Base-by-base conservation (phyloP, 108 stramenopile species). In the Aureococcus anophagefferens region DNA sequence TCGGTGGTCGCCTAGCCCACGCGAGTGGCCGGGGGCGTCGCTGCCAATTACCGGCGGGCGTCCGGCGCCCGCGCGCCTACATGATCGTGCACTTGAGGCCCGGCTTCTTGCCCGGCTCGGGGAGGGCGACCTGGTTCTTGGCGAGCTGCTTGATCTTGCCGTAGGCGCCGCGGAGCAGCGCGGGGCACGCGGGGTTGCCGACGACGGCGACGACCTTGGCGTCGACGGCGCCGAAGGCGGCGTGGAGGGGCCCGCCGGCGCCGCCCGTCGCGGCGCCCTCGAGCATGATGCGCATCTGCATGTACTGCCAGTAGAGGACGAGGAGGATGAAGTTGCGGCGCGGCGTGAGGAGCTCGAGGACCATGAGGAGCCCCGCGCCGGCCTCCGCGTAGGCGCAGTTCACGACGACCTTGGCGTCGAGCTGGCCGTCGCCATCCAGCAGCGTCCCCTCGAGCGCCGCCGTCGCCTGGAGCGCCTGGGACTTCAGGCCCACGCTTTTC, bases 271-370 rank as follows among this genome's bases (percentile, higher is more conserved):
- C 25, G 21, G 51, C 51, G 51, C 21, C 21, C 51, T 71, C 71
- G 35, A 71, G 71, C 71, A 71, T 63, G 65, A 29, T 63, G 28
- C 71, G 33, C 71, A 71, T 71, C 63, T 71, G 71, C 0, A 71
- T 62, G 62, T 71, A 71, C 71, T 71, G 71, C 71, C 71, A 71
- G 35, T 35, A 71, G 21, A 71, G 35, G 14, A 71, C 13, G 29
- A 66, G 16, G 63, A 46, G 28, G 30, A 71, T 29, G 35, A 31
- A 18, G 71, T 66, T 71, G 35, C 71, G 63, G 18, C 35, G 21
- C 16, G 71, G 71, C 62, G 65, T 65, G 63, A 64, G 30, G 28
- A 71, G 25, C n/a, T 71, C 71, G 35, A 71, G 35, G 5, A 63
- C 0, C 63, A 71, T 25, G n/a, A 71, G 29, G 35, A 63, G 36